Evolutionary conservation across 2,329 filamentous ascomycete species (phyloP), one percentile per base, ranked within the genome.

Genomic region (Colletotrichum navitas): DNA sequence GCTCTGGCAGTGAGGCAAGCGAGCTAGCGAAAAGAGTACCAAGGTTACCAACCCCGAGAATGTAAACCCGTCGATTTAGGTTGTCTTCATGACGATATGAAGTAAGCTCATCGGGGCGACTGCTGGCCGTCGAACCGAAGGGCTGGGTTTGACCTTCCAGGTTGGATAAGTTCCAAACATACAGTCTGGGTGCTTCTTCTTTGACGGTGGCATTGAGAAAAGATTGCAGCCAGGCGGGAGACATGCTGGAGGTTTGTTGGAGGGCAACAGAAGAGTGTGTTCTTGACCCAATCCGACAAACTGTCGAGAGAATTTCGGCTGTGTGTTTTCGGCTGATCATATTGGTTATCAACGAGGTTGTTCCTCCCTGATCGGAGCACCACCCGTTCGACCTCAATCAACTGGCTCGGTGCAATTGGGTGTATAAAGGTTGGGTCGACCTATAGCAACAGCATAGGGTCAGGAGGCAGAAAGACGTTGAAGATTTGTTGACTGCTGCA

Each of bases 31-130:
- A 89, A 34, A 98, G 88, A 54, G 90, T 90, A 18, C 94, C 95
- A 16, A 97, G 85, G 78, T 94, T 97, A 45, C 95, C 95, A 14
- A 93, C 79, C 14, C 95, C 95, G 3, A 97, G 83, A 59, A 98
- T 87, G 77, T 96, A 90, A 73, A 97, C 91, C 43, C 91, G 87
- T n/a, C 78, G 78, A 1, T 69, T 6, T 49, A 2, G 45, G 56
- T 43, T 36, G 51, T 32, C 54, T 29, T 24, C 56, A n/a, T 39
- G 29, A 21, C 24, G 21, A 36, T 21, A 11, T 4, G 11, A 36
- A 26, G n/a, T 63, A 12, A 16, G 24, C 10, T 34, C 36, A 16
- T 26, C 21, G 16, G 10, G 14, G 24, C 34, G 60, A 21, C 45
- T 41, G 16, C 34, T 52, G 16, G 34, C 34, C 14, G 24, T n/a